Percentiles rank a stretch among this genome's conserved stretches.
phyloP scores from a whole-genome alignment of 331 rosid genomes.

The Saraca asoca region DNA sequence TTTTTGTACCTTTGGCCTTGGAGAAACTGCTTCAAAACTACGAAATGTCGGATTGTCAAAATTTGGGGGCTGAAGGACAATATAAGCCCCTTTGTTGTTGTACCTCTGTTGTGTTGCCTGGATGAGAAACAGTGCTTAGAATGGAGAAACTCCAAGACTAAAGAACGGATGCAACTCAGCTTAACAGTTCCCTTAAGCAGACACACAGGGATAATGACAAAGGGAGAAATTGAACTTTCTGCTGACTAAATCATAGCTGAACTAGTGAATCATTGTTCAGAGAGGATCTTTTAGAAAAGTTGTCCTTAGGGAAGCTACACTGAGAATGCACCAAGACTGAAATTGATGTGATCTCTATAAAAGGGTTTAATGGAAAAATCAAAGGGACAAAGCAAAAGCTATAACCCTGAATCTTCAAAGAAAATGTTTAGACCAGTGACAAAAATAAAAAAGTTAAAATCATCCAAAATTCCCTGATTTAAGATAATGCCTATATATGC shows the following conservation, averaged over 20 bases:
- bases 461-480: background rate
- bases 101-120: constrained; percentile 75
- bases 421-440: background rate
- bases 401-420: background rate
- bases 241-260: background rate
- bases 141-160: constrained; percentile 11
- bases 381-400: background rate
- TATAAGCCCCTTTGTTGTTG: constrained; percentile 79
- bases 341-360: background rate
- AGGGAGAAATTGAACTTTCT: background rate
- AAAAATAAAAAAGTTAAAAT: background rate
- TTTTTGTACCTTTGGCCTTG: constrained; percentile 71
- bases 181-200: background rate
- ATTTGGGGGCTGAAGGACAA: constrained; percentile 74
- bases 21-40: constrained; percentile 70
- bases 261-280: too few relatives aligned
- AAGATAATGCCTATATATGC: background rate
- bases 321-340: background rate
- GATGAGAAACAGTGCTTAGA: constrained; percentile 17
- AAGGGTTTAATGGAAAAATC: background rate
- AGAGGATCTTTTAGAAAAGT: background rate
- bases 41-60: constrained; percentile 72
- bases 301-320: background rate
- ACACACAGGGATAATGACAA: background rate
- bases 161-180: background rate